Base-by-base conservation (phyloP, 345 rosid genomes). In the Gossypioides kirkii region DNA sequence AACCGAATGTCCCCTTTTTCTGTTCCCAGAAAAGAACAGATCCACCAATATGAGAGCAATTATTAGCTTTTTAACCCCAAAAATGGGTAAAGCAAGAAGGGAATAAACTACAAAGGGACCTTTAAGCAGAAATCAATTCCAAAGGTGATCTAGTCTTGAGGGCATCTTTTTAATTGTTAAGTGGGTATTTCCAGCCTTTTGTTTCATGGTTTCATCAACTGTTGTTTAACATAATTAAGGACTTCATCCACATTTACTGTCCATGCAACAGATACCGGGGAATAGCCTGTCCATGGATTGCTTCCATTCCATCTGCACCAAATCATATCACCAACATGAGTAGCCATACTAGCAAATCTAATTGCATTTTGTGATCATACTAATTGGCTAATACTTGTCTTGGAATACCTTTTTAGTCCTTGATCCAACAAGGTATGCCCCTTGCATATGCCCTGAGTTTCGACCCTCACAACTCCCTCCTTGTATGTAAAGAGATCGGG, bases 391-490 rank as follows among this genome's bases (percentile, higher is more conserved):
- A 53, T 25, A 41, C 16, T 47, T 28, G 56, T 59, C 20, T n/a
- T 25, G 20, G 22, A 45, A n/a, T 69, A 95, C 98, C 28, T 87
- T 81, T 87, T 92, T 32, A 89, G 86, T 73, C 99, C 99, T 77
- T 89, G 97, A 81, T 92, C 99, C 93, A 95, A 80, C 52, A 95
- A 81, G 0, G 99, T 95, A 71, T 92, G 98, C 26, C 99, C 99
- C 2, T 62, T 55, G 50, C 94, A 87, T 64, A 95, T 84, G 63
- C 99, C 99, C 69, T 88, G 97, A 1, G 99, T 95, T 84, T 95
- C 99, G 4, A 95, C 99, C 65, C 98, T 83, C 72, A 95, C 97
- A 16, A 91, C 97, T 0, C 99, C 99, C 22, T 80, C 83, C 80
- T 85, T 91, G 67, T 85, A 95, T 14, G 96, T 88, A 82, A 95